phyloP scores from a whole-genome alignment of 2,329 filamentous ascomycete species.

The Exophiala viscosa region DNA sequence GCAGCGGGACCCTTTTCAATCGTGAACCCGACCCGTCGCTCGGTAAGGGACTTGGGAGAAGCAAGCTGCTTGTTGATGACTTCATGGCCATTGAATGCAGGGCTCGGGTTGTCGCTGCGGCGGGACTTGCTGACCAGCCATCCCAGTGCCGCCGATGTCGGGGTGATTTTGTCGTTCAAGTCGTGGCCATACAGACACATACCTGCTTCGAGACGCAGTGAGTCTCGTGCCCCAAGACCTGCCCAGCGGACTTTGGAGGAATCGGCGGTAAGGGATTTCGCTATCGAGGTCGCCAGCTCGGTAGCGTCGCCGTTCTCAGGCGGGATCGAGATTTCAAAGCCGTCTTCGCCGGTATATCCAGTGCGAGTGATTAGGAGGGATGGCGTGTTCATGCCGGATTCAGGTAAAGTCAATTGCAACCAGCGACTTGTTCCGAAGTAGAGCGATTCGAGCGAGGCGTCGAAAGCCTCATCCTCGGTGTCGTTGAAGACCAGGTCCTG shows the following conservation, averaged over 20 bases:
- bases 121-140: constrained; percentile 87
- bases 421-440: constrained; percentile 77
- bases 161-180: constrained; percentile 72
- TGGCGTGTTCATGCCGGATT: constrained; percentile 49
- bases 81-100: constrained; percentile 81
- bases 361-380: constrained; percentile 75
- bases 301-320: constrained; percentile 57
- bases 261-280: constrained; percentile 64
- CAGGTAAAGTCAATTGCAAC: constrained; percentile 59
- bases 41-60: constrained; percentile 58
- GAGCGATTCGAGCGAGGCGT: constrained; percentile 60
- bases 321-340: constrained; percentile 90
- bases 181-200: constrained; percentile 99
- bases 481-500: constrained; percentile 56
- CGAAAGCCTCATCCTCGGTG: constrained; percentile 37
- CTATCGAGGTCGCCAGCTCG: constrained; percentile 48
- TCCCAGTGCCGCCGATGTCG: constrained; percentile 61
- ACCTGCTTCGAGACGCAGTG: constrained; percentile 86
- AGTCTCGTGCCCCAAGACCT: constrained; percentile 86
- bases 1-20: constrained; percentile 79
- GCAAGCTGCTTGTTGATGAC: constrained; percentile 70
- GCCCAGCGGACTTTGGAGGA: constrained; percentile 71
- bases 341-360: constrained; percentile 96
- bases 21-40: constrained; percentile 75
- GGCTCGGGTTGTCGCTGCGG: constrained; percentile 49